Conservation (phyloP, 179 eudicot species). For the Beta lomatogona region DNA sequence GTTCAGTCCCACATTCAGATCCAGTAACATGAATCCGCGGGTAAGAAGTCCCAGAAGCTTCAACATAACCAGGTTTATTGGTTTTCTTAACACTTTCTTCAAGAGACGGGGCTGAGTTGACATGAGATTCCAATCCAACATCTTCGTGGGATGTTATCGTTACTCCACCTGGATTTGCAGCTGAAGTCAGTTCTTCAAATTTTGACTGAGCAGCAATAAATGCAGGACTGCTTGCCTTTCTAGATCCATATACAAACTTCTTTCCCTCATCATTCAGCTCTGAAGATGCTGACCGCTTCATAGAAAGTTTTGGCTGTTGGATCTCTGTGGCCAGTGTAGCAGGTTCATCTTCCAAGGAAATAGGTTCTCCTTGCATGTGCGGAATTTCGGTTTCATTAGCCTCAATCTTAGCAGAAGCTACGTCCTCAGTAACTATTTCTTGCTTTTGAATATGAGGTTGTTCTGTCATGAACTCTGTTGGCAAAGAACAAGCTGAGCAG, state of each 20-base stretch:
- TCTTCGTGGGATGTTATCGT: constrained; percentile 36
- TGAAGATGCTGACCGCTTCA: constrained; percentile 48
- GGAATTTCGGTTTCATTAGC: constrained; percentile 34
- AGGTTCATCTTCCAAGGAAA: constrained; percentile 32
- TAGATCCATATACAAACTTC: constrained; percentile 51
- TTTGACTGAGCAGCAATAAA: constrained; percentile 70
- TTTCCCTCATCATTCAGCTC: constrained; percentile 58
- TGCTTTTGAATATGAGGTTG: constrained; percentile 27
- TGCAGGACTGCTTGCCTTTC: constrained; percentile 66
- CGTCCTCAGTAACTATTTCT: constrained; percentile 28
- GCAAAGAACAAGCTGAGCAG: constrained; percentile 26
- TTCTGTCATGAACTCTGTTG: constrained; percentile 31
- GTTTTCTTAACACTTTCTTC: constrained; percentile 35
- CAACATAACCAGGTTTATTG: constrained; percentile 38
- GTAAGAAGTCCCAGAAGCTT: constrained; percentile 34
- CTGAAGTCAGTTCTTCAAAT: constrained; percentile 61
- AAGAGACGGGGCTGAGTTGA: constrained; percentile 36
- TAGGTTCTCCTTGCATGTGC: constrained; percentile 27
- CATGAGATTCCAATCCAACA: constrained; percentile 37
- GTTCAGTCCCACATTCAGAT: constrained; percentile 90
- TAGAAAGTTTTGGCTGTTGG: constrained; percentile 44
- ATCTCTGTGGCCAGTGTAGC: constrained; percentile 40
- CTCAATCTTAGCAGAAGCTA: constrained; percentile 27
- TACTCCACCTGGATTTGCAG: constrained; percentile 36
- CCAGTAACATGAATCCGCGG: constrained; percentile 44